Evolutionary conservation across 176 grass and related monocot species (phyloP), one percentile per base, ranked within the genome.

Genomic region (Oryza glumipatula): DNA sequence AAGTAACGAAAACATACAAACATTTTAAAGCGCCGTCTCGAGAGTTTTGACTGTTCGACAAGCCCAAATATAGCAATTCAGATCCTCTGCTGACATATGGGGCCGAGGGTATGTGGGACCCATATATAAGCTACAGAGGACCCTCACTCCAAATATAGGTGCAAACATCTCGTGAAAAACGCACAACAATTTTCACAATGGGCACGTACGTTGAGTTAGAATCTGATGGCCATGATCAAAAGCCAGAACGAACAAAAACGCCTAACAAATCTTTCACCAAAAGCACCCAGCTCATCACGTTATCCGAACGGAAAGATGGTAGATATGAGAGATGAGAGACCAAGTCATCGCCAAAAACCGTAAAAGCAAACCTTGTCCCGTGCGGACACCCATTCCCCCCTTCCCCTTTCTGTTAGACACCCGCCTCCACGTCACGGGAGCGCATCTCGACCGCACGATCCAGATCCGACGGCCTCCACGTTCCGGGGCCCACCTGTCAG

Each of bases 391-490:
- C 1, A 12, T 58, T 6, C 5, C 3, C 77, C 5, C 3, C 77
- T 33, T 35, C 35, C 3, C 35, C 35, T 5, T 85, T 52, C 64
- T 5, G 41, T 26, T 9, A 30, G 30, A 13, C 70, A 4, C 2
- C 39, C 44, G 15, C 1, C n/a, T 72, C 79, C 83, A 90, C 78
- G 78, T 90, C 88, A 90, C 73, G 4, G 73, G 72, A 54, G 16
- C 33, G 9, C 44, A 86, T 90, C 88, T 0, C 0, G 0, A 11
- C 1, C 80, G 89, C 24, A 61, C n/a, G 69, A 2, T 43, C 11
- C 36, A 16, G 61, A 90, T 90, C 88, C 12, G 12, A 90, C 80
- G 88, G 80, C 2, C 3, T 0, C 0, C 0, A 14, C 13, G 24
- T 12, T 19, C 2, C 15, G 10, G 13, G 60, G 1, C 60, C 87